Percentiles rank a stretch among this genome's conserved stretches.
phyloP scores from a whole-genome alignment of 2,329 filamentous ascomycete species.

The Colletotrichum spinosum region DNA sequence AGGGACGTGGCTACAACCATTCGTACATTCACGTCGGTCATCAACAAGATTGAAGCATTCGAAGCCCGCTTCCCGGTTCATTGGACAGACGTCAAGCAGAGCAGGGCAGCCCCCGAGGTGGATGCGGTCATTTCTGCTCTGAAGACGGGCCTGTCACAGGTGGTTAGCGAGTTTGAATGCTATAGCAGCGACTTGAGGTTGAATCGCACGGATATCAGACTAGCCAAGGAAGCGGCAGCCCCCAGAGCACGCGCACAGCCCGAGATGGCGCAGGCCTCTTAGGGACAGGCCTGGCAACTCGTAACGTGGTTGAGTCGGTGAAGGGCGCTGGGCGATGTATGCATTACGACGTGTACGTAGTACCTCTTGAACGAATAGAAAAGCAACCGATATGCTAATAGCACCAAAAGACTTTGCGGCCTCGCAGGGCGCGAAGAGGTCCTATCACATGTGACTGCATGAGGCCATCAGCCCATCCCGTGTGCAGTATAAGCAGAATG shows the following conservation, averaged over 20 bases:
- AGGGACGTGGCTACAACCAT: constrained; percentile 81
- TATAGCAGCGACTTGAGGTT: constrained; percentile 80
- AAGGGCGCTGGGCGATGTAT: constrained; percentile 6
- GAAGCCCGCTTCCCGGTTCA: constrained; percentile 70
- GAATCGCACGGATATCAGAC: constrained; percentile 75
- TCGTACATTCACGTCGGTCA: constrained; percentile 75
- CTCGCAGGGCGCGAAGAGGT: background rate
- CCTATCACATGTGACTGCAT: constrained; percentile 33
- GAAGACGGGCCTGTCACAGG: constrained; percentile 71
- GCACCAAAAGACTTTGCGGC: constrained; percentile 4
- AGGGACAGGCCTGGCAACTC: constrained; percentile 1
- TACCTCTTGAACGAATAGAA: constrained; percentile 13
- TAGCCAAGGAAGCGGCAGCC: constrained; percentile 75
- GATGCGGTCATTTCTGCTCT: constrained; percentile 75
- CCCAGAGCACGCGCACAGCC: constrained; percentile 39
- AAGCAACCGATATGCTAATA: constrained; percentile 6
- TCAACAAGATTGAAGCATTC: constrained; percentile 77
- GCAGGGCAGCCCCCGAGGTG: constrained; percentile 72
- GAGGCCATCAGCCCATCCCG: constrained; percentile 18
- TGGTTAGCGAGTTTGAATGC: constrained; percentile 78
- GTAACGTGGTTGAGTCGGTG: constrained; percentile 4
- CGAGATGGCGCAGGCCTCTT: constrained; percentile 46
- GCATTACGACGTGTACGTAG: constrained; percentile 32
- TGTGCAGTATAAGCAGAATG: constrained; percentile 16
- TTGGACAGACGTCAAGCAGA: constrained; percentile 81